phyloP scores from a whole-genome alignment of 2,329 filamentous ascomycete genomes.

The Dothiorella sarmentorum region DNA sequence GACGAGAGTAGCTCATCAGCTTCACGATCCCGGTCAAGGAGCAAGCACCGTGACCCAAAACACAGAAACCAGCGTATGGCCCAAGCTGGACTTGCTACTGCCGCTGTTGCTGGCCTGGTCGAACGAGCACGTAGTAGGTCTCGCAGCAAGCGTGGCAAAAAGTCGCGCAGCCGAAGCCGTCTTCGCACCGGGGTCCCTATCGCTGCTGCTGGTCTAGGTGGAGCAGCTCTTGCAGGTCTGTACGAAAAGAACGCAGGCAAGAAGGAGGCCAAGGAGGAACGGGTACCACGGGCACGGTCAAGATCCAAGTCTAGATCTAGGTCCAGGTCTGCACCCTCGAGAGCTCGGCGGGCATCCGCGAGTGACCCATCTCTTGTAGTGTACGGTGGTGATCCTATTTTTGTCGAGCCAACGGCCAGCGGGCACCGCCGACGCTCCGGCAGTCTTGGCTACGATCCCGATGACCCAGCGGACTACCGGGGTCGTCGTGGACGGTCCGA shows the following conservation, averaged over 20 bases:
- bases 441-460: slow-evolving; percentile 32
- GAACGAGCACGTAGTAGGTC: slow-evolving; percentile 58
- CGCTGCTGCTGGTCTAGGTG: slow-evolving; percentile 58
- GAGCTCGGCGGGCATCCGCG: slow-evolving; percentile 43
- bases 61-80: slow-evolving; percentile 59
- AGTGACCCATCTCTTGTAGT: slow-evolving; percentile 57
- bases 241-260: slow-evolving; percentile 63
- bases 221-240: slow-evolving; percentile 58
- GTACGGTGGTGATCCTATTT: slow-evolving; percentile 61
- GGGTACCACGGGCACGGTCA: slow-evolving; percentile 25
- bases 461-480: slow-evolving; percentile 41
- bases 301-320: slow-evolving; percentile 40
- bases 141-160: slow-evolving; percentile 48
- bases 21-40: slow-evolving; percentile 35
- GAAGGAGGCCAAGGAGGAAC: slow-evolving; percentile 51
- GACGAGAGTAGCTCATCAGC: slow-evolving; percentile 36
- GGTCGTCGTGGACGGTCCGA: slow-evolving; percentile 43
- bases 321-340: slow-evolving; percentile 45
- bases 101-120: slow-evolving; percentile 60
- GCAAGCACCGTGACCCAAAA: slow-evolving; percentile 41
- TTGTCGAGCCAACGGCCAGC: slow-evolving; percentile 50
- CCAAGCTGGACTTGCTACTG: slow-evolving; percentile 60
- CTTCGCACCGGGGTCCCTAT: slow-evolving; percentile 57
- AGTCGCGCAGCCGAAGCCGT: slow-evolving; percentile 53
- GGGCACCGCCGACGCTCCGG: slow-evolving; percentile 39